Conservation (phyloP, 2,329 filamentous ascomycete genomes). For the Sclerotinia sclerotiorum region DNA sequence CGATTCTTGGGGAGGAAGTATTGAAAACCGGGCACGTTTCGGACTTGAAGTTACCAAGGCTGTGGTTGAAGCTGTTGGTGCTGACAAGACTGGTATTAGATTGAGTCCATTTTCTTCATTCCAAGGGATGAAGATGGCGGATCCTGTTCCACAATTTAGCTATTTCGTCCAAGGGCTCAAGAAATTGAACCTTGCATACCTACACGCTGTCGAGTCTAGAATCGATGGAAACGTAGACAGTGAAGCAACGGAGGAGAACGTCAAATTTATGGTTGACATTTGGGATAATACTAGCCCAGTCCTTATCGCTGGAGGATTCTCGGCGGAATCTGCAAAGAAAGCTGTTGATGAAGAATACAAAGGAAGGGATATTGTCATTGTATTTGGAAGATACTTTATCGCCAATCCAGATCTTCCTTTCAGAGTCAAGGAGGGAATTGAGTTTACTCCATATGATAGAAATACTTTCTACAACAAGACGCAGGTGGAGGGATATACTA, state of each 20-base stretch:
- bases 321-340: constrained; percentile 43
- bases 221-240: constrained; percentile 41
- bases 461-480: constrained; percentile 41
- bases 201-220: constrained; percentile 59
- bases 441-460: constrained; percentile 45
- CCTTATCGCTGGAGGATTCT: constrained; percentile 52
- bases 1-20: constrained; percentile 52
- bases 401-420: constrained; percentile 49
- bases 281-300: constrained; percentile 49
- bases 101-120: constrained; percentile 61
- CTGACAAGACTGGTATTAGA: constrained; percentile 55
- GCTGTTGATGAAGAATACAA: constrained; percentile 43
- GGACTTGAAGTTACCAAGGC: constrained; percentile 54
- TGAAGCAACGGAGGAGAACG: constrained; percentile 42
- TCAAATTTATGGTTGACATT: constrained; percentile 48
- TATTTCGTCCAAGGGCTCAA: constrained; percentile 55
- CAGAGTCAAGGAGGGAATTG: constrained; percentile 44
- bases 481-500: constrained; percentile 42
- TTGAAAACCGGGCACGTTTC: constrained; percentile 53
- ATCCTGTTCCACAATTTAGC: constrained; percentile 63
- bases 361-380: constrained; percentile 42
- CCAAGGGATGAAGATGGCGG: constrained; percentile 62
- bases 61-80: constrained; percentile 51
- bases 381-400: constrained; percentile 49
- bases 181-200: constrained; percentile 55